Conservation (phyloP, 331 rosid species). For the Saraca asoca region DNA sequence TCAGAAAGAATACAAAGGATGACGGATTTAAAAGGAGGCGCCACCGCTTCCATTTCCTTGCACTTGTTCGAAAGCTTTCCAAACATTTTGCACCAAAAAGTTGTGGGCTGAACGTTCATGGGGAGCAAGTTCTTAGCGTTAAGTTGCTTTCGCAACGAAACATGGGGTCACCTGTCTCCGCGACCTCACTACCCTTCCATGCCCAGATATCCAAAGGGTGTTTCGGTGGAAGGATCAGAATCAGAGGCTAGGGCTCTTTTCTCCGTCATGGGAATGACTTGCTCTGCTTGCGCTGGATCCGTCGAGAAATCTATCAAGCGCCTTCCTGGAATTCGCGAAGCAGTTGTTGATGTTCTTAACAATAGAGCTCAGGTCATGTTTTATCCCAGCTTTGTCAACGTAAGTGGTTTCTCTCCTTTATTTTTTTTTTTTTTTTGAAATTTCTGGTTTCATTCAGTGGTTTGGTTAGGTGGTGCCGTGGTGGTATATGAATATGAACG, state of each 20-base stretch:
- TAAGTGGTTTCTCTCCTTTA: conserved; percentile 27
- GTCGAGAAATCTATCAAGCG: conserved; percentile 80
- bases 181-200: conserved; percentile 81
- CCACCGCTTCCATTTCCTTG: not conserved
- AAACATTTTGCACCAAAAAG: not conserved
- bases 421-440: no score
- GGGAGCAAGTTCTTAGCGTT: conserved; percentile 52
- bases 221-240: not conserved
- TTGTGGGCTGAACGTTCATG: conserved; percentile 26
- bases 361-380: conserved; percentile 64
- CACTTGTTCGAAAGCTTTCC: not conserved
- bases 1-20: no score
- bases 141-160: conserved; percentile 47
- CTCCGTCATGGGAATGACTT: conserved; percentile 78
- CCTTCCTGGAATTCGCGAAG: conserved; percentile 78
- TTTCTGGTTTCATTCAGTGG: no score
- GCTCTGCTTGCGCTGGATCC: conserved; percentile 85
- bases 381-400: conserved; percentile 56
- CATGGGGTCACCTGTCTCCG: conserved; percentile 38
- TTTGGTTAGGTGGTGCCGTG: no score
- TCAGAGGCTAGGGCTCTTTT: conserved; percentile 49
- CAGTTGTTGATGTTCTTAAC: conserved; percentile 70
- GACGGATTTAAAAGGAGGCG: no score
- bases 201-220: conserved; percentile 69
- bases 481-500: no score